Evolutionary conservation across 441 rosid species (phyloP), one percentile per base, ranked within the genome.

Genomic region (Euphorbia corollata): DNA sequence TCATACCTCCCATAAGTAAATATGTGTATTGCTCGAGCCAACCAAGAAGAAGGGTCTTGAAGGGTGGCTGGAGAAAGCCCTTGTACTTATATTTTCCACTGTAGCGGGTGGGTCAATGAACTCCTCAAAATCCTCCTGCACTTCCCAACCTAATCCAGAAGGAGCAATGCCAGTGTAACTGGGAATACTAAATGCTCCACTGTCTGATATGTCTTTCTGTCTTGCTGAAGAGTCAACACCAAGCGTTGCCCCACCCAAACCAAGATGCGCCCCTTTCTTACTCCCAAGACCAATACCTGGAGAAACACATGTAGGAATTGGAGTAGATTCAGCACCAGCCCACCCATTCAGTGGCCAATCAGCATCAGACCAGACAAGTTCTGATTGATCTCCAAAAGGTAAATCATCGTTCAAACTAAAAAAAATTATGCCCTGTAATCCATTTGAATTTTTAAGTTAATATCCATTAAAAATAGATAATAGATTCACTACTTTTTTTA

Each of bases 1-100:
- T 61, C 82, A 71, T 85, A 93, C 99, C 99, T 93, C 90, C 99
- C 97, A 93, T 61, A 93, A 75, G 83, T 93, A 91, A 73, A 89
- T 80, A 74, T 86, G 97, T 53, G 96, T 89, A 74, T 89, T 91
- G 84, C 88, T 89, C 73, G 97, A 93, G 76, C 96, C 97, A 79
- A 84, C 99, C 81, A 93, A 79, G 78, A 93, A 93, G 75, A 89
- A 86, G 54, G 99, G 92, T 83, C 85, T 85, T 71, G 88, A 87
- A 22, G 99, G 97, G 71, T 93, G 99, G 79, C 88, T 84, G 54
- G 92, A 87, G 80, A 93, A 85, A 68, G 95, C 94, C 73, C 88
- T 87, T 45, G 96, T 79, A 69, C 87, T 79, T 66, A 87, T 80
- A 74, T 84, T 87, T 77, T 82, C 90, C 61, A 85, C 75, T 12